Base-by-base conservation (phyloP, 768 basidiomycete genomes). In the Rhodotorula toruloides region DNA sequence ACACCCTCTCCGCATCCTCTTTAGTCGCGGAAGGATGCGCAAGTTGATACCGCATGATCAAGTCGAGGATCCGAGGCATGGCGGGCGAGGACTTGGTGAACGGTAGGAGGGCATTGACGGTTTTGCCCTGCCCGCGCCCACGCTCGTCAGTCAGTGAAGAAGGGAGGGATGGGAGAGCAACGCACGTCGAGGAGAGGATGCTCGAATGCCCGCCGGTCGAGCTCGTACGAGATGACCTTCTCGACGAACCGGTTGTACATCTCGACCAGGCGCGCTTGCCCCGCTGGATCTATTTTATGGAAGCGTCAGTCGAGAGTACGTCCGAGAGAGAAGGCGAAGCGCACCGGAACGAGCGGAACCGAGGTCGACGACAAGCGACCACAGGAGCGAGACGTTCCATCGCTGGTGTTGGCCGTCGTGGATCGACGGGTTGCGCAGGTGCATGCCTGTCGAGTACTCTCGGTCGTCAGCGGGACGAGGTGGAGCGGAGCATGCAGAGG, bases 161-260 rank as follows among this genome's bases (percentile, higher is more conserved):
- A 48, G 21, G 9, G 31, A 43, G 22, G 19, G 48, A 22, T 43
- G 43, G 39, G 19, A n/a, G 22, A 27, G 31, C n/a, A 4, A 78
- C 90, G 76, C 73, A 94, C 94, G 72, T 91, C 85, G 7, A 98
- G 80, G 17, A 93, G 74, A 5, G 89, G 84, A 66, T 83, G 87
- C 22, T 83, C 83, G 50, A 93, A 87, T 31, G 87, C 84, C 4
- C 80, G 81, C 6, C 77, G 73, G 46, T 83, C 81, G 29, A 97
- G 79, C 6, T 79, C 82, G 19, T 90, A 81, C 59, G 85, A 83
- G 62, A 86, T 81, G 27, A 92, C 78, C 32, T 81, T 82, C 17
- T 77, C 71, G 4, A 83, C 79, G 72, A 96, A 87, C 2, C 76
- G 67, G 67, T 88, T 89, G 74, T 94, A 97, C 7, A 76, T 70